Evolutionary conservation across 176 grass and related monocot species (phyloP), one percentile per base, ranked within the genome.

Genomic region (Oryza nivara): DNA sequence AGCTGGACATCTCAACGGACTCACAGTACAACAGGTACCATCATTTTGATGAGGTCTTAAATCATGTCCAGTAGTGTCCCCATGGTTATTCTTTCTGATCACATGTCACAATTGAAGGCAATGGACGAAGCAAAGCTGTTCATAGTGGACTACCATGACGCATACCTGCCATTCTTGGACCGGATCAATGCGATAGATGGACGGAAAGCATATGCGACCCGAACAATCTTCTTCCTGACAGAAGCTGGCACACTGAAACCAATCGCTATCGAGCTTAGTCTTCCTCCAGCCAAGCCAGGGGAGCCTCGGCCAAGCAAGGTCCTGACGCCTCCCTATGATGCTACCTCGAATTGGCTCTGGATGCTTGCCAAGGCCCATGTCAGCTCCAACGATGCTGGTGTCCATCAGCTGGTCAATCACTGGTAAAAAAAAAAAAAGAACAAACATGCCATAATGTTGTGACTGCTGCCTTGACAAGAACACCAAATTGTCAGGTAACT

Each of bases 341-440:
- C 96, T 54, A 99, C 93, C 35, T 78, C 93, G 34, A 87, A 99
- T 36, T 99, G 96, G 96, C 88, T 94, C 30, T 99, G 96, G 96
- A 99, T 99, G 96, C 89, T 99, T 78, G 96, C 87, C 78, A 99
- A 99, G 88, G 74, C 96, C 28, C 96, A 99, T 70, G 96, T 96
- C 79, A 86, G 91, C 72, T 95, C 96, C 78, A 99, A 99, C 44
- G 96, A 99, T 16, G 96, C 96, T 0, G 93, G 96, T 23, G 93
- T 99, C 74, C 96, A 99, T 56, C 96, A 99, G 83, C 89, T 99
- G 3, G 91, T 96, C 30, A 96, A 99, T 76, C 96, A 99, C 68
- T 99, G 96, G 95, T 97, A 94, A 22, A 41, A 22, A 74, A 41
- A 41, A 22, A 74, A 74, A 66, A 7, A 43, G 48, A 77, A 73